phyloP scores from a whole-genome alignment of 352 stramenopile species.

The Peronosclerospora sorghi region DNA sequence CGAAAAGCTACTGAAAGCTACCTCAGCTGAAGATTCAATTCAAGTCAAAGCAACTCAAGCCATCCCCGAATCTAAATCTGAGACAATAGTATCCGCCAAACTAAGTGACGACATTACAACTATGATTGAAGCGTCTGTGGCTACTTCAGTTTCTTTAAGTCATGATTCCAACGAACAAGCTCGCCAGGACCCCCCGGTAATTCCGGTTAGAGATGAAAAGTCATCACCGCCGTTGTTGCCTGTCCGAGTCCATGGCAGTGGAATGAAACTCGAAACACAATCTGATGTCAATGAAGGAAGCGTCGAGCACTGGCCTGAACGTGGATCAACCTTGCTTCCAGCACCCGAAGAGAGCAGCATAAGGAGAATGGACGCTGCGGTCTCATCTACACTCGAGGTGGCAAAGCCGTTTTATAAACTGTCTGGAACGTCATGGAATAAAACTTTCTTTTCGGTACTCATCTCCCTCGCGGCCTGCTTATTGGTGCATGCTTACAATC shows the following conservation, averaged over 20 bases:
- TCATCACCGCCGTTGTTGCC: background rate
- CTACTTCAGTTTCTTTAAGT: background rate
- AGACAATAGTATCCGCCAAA: background rate
- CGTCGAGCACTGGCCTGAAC: constrained; percentile 1
- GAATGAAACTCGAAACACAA: background rate
- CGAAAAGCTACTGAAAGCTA: background rate
- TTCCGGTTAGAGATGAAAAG: background rate
- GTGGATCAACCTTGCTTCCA: background rate
- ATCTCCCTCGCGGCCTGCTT: constrained; percentile 37
- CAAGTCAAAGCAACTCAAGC: background rate
- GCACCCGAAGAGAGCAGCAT: background rate
- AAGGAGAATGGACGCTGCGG: background rate
- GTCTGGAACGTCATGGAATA: constrained; percentile 29
- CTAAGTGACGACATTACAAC: background rate
- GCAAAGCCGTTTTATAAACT: background rate
- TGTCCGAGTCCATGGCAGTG: background rate
- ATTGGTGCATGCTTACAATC: constrained; percentile 31
- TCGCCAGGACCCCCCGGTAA: background rate
- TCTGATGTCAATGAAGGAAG: constrained; percentile 2
- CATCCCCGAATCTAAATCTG: background rate
- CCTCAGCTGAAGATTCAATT: background rate
- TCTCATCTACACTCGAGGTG: background rate
- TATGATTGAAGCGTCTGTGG: background rate
- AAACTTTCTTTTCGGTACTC: constrained; percentile 30
- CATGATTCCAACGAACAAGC: background rate